Evolutionary conservation across 495 filamentous ascomycete genomes (phyloP).

Genomic region (Neurospora pannonica): DNA sequence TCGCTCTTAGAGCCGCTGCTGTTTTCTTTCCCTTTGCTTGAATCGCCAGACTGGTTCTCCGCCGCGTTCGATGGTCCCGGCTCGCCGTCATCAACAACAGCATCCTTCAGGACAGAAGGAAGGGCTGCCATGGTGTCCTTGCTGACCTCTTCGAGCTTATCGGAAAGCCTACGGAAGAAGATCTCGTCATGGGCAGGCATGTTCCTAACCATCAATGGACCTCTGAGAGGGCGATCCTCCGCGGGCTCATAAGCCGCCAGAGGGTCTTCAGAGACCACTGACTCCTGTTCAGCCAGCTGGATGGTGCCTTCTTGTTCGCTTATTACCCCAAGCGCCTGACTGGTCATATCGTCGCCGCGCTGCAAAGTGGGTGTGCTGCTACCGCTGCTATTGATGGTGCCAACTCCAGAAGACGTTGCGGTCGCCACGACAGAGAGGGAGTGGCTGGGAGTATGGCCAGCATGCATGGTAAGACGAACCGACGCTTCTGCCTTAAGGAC

Average conservation of each 20-base stretch:
- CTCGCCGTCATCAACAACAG: conserved; percentile 10
- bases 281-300: neutral
- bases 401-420: conserved; percentile 21
- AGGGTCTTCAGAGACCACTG: conserved; percentile 9
- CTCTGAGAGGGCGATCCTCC: conserved; percentile 30
- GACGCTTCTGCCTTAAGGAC: conserved; percentile 30
- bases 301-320: conserved; percentile 1
- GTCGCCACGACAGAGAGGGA: conserved; percentile 34
- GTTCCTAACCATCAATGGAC: conserved; percentile 36
- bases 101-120: conserved; percentile 29
- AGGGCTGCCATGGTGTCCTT: conserved; percentile 24
- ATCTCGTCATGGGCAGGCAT: conserved; percentile 37
- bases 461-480: conserved; percentile 38
- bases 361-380: conserved; percentile 27
- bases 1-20: conserved; percentile 19
- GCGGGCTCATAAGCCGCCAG: conserved; percentile 15
- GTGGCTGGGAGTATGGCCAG: conserved; percentile 40
- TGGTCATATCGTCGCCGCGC: conserved; percentile 14
- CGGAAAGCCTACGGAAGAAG: conserved; percentile 32
- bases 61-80: neutral
- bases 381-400: conserved; percentile 30
- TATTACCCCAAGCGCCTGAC: neutral
- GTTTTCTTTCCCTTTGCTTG: conserved; percentile 7
- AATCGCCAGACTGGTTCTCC: conserved; percentile 1
- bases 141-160: conserved; percentile 33